phyloP scores from a whole-genome alignment of 2,329 filamentous ascomycete species.

The Fusarium neocosmosporiellum region DNA sequence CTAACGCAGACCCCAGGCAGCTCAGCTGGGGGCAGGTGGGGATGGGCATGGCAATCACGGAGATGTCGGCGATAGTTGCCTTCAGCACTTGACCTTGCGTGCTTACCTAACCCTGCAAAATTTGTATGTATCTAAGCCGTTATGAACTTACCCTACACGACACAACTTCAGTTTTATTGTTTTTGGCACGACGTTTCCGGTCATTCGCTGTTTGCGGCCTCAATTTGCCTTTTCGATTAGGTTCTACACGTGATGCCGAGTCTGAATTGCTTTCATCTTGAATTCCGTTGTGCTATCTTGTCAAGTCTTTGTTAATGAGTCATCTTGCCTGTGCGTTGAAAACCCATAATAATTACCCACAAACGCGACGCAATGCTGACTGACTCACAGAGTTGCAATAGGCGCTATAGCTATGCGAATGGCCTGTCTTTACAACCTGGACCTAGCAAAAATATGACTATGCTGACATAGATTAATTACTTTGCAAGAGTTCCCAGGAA shows the following conservation, averaged over 20 bases:
- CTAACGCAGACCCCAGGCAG: conserved; percentile 19
- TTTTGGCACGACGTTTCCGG: conserved; percentile 1
- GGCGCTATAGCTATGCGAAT: not conserved
- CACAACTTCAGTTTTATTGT: not conserved
- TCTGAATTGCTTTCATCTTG: not conserved
- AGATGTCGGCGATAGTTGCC: not conserved
- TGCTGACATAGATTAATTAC: not conserved
- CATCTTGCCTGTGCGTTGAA: not conserved
- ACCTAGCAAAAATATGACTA: not conserved
- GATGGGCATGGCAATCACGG: not conserved
- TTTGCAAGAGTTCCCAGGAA: conserved; percentile 54
- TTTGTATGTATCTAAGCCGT: not conserved
- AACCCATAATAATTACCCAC: not conserved
- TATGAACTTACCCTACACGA: conserved; percentile 1
- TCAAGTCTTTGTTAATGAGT: not conserved
- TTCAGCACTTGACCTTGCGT: not conserved
- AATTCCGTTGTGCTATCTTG: not conserved
- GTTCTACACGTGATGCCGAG: not conserved
- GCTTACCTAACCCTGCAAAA: not conserved
- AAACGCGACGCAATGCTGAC: not conserved
- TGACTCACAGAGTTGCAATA: not conserved
- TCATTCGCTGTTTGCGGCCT: not conserved
- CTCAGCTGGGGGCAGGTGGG: conserved; percentile 17
- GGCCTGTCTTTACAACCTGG: not conserved
- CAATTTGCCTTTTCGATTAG: not conserved